Evolutionary conservation across 179 eudicot genomes (phyloP).

Genomic region (Actinidia polygama): DNA sequence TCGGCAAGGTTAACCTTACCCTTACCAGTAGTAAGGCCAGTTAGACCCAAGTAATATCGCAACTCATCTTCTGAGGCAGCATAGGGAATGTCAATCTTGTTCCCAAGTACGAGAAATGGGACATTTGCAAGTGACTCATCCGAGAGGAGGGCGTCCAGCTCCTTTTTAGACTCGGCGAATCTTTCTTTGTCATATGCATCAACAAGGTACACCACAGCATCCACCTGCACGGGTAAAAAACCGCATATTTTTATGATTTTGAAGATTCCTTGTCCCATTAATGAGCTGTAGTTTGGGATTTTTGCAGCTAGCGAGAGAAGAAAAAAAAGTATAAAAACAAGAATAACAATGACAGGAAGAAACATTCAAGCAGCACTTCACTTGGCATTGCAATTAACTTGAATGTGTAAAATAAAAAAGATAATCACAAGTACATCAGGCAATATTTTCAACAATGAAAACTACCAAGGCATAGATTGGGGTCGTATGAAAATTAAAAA

Average conservation of each 20-base stretch:
- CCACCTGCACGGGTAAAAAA: constrained; percentile 26
- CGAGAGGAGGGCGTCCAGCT: constrained; percentile 43
- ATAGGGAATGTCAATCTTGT: constrained; percentile 45
- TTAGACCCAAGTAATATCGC: constrained; percentile 35
- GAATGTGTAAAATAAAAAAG: not conserved
- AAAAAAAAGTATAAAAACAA: not conserved
- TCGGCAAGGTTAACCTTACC: constrained; percentile 44
- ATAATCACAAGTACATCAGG: not conserved
- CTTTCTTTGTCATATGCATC: constrained; percentile 46
- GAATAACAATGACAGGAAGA: not conserved
- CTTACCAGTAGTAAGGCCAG: constrained; percentile 44
- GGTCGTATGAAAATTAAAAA: not conserved
- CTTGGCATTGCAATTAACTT: not conserved
- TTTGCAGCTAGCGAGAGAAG: not conserved
- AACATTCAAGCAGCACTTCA: constrained; percentile 3
- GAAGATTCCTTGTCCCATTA: not conserved
- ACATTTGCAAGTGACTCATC: constrained; percentile 38
- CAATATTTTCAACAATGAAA: not conserved
- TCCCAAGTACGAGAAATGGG: constrained; percentile 44
- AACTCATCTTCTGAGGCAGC: constrained; percentile 51
- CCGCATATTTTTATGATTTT: not conserved
- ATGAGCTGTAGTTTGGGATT: not conserved
- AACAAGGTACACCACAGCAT: constrained; percentile 44
- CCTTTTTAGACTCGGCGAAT: constrained; percentile 42
- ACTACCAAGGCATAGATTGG: not conserved